phyloP scores from a whole-genome alignment of 441 rosid genomes.

The Isatis lusitanica region DNA sequence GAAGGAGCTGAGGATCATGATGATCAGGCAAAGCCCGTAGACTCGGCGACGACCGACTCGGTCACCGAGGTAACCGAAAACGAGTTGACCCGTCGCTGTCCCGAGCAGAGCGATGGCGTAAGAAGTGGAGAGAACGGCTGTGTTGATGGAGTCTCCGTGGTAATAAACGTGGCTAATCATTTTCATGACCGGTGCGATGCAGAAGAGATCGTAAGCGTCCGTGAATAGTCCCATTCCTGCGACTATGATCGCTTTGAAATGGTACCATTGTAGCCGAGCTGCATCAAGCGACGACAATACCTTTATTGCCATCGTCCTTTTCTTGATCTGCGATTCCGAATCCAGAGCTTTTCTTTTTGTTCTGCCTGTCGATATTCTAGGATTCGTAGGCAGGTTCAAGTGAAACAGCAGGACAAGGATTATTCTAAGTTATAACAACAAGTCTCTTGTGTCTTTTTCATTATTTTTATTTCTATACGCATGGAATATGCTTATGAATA shows the following conservation, averaged over 20 bases:
- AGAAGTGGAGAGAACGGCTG: slow-evolving; percentile 36
- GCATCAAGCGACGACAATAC: slow-evolving; percentile 68
- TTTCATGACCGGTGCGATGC: slow-evolving; percentile 61
- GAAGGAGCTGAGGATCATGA: slow-evolving; percentile 58
- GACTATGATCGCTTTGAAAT: slow-evolving; percentile 75
- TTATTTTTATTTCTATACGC: neutral
- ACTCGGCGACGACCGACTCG: slow-evolving; percentile 59
- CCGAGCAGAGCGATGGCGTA: slow-evolving; percentile 56
- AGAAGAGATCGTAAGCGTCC: slow-evolving; percentile 82
- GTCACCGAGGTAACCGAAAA: slow-evolving; percentile 74
- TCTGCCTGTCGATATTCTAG: neutral
- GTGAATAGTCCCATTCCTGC: slow-evolving; percentile 92
- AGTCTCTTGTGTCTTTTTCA: neutral
- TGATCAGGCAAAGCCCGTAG: slow-evolving; percentile 58
- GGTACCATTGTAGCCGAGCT: slow-evolving; percentile 65
- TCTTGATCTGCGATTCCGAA: slow-evolving; percentile 34
- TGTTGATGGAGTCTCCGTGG: slow-evolving; percentile 4
- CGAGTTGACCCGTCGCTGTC: slow-evolving; percentile 55
- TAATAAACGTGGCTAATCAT: slow-evolving; percentile 63
- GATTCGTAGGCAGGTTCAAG: neutral
- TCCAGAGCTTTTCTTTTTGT: slow-evolving; percentile 20
- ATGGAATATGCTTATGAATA: slow-evolving; percentile 30
- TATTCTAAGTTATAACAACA: neutral
- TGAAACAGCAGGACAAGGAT: slow-evolving; percentile 9
- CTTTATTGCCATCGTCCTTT: slow-evolving; percentile 39